Percentiles rank a stretch among this genome's conserved stretches.
Conservation (phyloP, 2,329 filamentous ascomycete species). For the Penicillium sp. region DNA sequence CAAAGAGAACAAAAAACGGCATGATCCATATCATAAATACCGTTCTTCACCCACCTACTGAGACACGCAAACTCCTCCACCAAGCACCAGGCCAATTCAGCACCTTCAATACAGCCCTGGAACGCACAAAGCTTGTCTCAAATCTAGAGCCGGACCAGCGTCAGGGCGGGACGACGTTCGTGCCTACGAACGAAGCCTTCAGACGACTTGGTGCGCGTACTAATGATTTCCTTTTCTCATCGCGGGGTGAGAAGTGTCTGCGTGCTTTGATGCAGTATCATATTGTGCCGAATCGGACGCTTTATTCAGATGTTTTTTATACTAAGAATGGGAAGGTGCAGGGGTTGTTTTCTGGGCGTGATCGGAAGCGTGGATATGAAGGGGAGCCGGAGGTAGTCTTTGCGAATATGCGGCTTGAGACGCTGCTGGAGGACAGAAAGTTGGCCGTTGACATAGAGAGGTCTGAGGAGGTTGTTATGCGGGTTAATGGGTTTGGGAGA, state of each 20-base stretch:
- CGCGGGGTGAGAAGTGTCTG: slow-evolving; percentile 71
- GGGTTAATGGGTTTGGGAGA: slow-evolving; percentile 69
- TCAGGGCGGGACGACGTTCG: slow-evolving; percentile 74
- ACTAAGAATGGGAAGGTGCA: slow-evolving; percentile 54
- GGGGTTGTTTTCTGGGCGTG: slow-evolving; percentile 11
- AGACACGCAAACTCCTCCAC: slow-evolving; percentile 61
- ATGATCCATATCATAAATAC: slow-evolving; percentile 74
- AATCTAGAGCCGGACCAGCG: slow-evolving; percentile 54
- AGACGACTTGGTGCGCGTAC: slow-evolving; percentile 66
- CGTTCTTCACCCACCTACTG: slow-evolving; percentile 73
- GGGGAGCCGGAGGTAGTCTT: neutral
- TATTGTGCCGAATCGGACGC: slow-evolving; percentile 67
- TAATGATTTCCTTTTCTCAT: slow-evolving; percentile 84
- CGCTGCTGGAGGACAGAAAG: slow-evolving; percentile 58
- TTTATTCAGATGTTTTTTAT: slow-evolving; percentile 72
- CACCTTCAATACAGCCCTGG: slow-evolving; percentile 71
- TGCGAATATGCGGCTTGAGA: slow-evolving; percentile 47
- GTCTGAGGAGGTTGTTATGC: slow-evolving; percentile 68
- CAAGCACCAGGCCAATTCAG: slow-evolving; percentile 60
- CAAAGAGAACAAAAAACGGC: slow-evolving; percentile 70
- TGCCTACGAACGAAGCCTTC: slow-evolving; percentile 80
- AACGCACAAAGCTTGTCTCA: slow-evolving; percentile 69
- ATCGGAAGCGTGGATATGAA: slow-evolving; percentile 37
- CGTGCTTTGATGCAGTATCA: slow-evolving; percentile 77
- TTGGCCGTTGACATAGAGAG: slow-evolving; percentile 70